Percentiles rank a stretch among this genome's conserved stretches.
Evolutionary conservation across 306 rosid species (phyloP).

Genomic region (Vigna radiata): DNA sequence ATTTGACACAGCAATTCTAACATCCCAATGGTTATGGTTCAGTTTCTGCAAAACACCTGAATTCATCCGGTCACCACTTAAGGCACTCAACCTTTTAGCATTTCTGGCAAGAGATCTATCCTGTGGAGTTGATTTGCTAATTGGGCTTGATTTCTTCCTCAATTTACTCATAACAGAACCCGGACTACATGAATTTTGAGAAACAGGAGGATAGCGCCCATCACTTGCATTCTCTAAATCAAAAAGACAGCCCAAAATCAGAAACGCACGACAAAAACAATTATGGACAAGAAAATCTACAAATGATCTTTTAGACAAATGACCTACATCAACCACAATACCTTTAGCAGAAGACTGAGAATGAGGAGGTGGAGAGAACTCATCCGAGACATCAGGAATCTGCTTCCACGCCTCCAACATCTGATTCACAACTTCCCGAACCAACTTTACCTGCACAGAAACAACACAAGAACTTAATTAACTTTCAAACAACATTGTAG

Average conservation of each 20-base stretch:
- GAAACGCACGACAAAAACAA: conserved; percentile 4
- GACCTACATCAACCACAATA: conserved; percentile 4
- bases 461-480: conserved; percentile 5
- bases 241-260: conserved; percentile 25
- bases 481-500: not conserved
- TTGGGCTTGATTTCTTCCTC: conserved; percentile 49
- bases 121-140: conserved; percentile 57
- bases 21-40: conserved; percentile 60
- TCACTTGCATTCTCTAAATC: conserved; percentile 63
- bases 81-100: conserved; percentile 57
- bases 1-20: conserved; percentile 51
- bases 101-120: conserved; percentile 55
- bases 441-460: conserved; percentile 67
- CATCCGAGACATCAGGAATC: conserved; percentile 74
- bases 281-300: too few relatives aligned
- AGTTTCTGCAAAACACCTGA: conserved; percentile 50
- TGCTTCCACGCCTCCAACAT: conserved; percentile 79
- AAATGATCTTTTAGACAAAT: too few relatives aligned
- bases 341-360: conserved; percentile 73
- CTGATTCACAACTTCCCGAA: conserved; percentile 76
- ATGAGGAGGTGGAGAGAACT: conserved; percentile 63
- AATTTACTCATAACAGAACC: conserved; percentile 50
- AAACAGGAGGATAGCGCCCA: conserved; percentile 56
- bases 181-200: conserved; percentile 50
- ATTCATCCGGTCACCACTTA: conserved; percentile 46